Conservation (phyloP, 2,329 filamentous ascomycete species). For the Talaromyces sp. region DNA sequence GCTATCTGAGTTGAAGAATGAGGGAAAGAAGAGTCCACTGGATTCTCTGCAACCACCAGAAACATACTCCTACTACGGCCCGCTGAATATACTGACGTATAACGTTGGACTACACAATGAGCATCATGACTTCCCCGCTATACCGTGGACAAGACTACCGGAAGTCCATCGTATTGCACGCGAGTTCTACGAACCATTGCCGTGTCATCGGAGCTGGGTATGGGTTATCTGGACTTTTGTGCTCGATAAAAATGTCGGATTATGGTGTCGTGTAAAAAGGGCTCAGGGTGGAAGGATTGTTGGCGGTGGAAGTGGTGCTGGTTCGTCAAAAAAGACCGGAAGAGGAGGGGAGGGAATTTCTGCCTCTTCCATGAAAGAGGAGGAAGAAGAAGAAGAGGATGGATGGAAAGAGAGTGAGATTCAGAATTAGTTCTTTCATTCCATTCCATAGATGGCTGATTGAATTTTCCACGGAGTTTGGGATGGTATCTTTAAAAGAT, state of each 20-base stretch:
- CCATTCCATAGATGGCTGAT: not conserved
- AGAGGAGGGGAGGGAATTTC: slow-evolving; percentile 45
- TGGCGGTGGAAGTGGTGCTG: slow-evolving; percentile 34
- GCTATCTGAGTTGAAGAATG: slow-evolving; percentile 53
- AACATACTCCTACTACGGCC: slow-evolving; percentile 95
- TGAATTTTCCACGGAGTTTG: not conserved
- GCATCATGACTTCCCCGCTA: slow-evolving; percentile 96
- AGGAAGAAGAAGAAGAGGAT: slow-evolving; percentile 45
- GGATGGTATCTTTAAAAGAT: not conserved
- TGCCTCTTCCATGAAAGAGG: slow-evolving; percentile 42
- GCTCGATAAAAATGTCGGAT: slow-evolving; percentile 79
- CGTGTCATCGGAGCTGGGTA: slow-evolving; percentile 83
- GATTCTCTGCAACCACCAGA: slow-evolving; percentile 72
- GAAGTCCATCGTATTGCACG: slow-evolving; percentile 72
- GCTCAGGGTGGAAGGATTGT: slow-evolving; percentile 69
- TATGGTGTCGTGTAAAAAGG: slow-evolving; percentile 90
- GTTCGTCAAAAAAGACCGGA: slow-evolving; percentile 40
- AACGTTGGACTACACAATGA: slow-evolving; percentile 98
- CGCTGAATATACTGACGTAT: slow-evolving; percentile 88
- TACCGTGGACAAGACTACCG: slow-evolving; percentile 87
- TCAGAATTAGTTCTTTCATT: slow-evolving; percentile 44
- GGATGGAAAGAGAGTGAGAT: slow-evolving; percentile 69
- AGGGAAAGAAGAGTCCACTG: slow-evolving; percentile 37
- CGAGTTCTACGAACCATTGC: slow-evolving; percentile 89
- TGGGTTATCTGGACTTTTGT: slow-evolving; percentile 96